These are phyloP conservation scores for Adansonia madagascariensis DNA, from an alignment of 441 rosid species.

Conservation along the genomic window DNA sequence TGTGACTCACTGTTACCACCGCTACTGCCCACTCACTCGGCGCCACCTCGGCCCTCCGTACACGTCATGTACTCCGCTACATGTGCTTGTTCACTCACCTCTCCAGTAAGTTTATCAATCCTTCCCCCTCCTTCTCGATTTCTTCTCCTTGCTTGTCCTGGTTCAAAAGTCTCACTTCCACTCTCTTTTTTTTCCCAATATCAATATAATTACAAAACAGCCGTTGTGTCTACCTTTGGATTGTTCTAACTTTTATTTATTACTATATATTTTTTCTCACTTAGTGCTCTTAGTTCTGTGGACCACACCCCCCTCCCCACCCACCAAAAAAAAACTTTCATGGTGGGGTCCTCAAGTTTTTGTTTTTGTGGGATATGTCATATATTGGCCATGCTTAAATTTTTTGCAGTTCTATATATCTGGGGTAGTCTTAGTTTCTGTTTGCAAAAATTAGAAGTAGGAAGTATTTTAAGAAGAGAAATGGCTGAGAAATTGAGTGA, in stretches of 20 bases:
- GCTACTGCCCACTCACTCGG: not conserved
- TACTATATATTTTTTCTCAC: not conserved
- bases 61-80: not conserved
- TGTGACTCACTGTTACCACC: not conserved
- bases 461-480: not conserved
- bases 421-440: slow-evolving; percentile 19
- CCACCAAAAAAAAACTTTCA: not conserved
- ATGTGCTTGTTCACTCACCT: not conserved
- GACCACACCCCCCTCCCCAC: not conserved
- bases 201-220: slow-evolving; percentile 29
- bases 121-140: slow-evolving; percentile 21
- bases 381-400: not conserved
- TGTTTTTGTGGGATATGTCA: slow-evolving; percentile 9
- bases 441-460: not conserved
- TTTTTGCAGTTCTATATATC: slow-evolving; percentile 7
- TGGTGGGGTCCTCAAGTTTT: slow-evolving; percentile 20
- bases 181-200: slow-evolving; percentile 14
- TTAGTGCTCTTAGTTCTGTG: slow-evolving; percentile 15
- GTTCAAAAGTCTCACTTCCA: slow-evolving; percentile 26
- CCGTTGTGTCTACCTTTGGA: slow-evolving; percentile 31
- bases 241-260: slow-evolving; percentile 17
- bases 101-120: slow-evolving; percentile 13
- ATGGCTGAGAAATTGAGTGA: not conserved
- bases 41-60: slow-evolving; percentile 10
- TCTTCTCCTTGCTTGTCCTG: slow-evolving; percentile 26